A percentile compares a stretch with the other conserved stretches of the same genome.
Conservation (phyloP, 345 rosid genomes). For the Eucalyptus erythrocorys region DNA sequence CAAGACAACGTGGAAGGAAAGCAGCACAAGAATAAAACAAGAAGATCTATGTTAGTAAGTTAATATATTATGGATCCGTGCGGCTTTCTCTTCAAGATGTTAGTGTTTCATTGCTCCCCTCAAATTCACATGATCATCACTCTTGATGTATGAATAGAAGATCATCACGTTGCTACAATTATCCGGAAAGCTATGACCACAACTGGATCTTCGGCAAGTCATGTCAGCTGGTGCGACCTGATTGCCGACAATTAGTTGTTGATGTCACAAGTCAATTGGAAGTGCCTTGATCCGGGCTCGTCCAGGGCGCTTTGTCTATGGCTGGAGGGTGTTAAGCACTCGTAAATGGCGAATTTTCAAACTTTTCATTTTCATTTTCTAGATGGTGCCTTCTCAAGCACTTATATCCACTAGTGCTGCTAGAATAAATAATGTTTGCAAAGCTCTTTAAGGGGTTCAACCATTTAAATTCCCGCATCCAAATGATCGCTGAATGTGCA, state of each 20-base stretch:
- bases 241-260: not conserved
- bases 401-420: not conserved
- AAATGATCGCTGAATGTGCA: not conserved
- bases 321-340: not conserved
- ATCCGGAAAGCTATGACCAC: not conserved
- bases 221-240: not conserved
- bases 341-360: not conserved
- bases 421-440: not conserved
- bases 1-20: not conserved
- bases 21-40: not conserved
- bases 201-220: not conserved
- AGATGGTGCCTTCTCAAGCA: not conserved
- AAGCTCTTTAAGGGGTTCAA: not conserved
- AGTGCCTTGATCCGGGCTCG: not conserved
- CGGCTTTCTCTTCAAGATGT: not conserved
- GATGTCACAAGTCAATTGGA: not conserved
- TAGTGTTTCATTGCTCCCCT: not conserved
- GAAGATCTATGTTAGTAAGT: not conserved
- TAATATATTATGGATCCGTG: not conserved
- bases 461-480: not conserved
- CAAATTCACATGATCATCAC: not conserved
- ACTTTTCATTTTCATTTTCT: not conserved
- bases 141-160: not conserved
- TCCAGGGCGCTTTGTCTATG: not conserved
- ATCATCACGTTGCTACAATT: not conserved